Conservation (phyloP, 208 protist species). For the Wallacemonas collosoma region DNA sequence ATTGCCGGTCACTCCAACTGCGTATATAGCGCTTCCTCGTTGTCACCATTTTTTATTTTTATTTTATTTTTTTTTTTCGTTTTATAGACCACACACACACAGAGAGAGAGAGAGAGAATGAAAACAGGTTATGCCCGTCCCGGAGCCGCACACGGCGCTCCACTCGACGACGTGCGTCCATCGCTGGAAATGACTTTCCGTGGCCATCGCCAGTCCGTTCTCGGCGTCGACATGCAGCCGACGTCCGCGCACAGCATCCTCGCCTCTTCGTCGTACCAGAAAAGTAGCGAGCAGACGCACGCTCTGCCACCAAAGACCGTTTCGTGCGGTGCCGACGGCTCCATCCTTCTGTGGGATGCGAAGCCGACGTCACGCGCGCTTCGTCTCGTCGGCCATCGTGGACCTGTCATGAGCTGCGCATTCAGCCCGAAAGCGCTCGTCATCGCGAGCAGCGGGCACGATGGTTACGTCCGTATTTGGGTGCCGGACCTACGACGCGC, state of each 20-base stretch:
- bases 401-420: conserved; percentile 63
- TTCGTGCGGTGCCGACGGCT: conserved; percentile 75
- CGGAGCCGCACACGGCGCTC: background rate
- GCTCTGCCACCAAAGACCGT: conserved; percentile 45
- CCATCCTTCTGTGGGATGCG: conserved; percentile 87
- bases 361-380: conserved; percentile 70
- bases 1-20: no score
- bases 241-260: conserved; percentile 6
- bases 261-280: background rate
- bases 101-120: no score
- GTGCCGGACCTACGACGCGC: conserved; percentile 50
- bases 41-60: background rate
- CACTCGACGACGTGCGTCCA: conserved; percentile 23
- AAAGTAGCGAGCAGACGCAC: background rate
- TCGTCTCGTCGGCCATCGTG: conserved; percentile 76
- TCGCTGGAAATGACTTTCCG: conserved; percentile 77
- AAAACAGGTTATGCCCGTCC: no score
- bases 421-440: conserved; percentile 52
- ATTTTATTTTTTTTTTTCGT: conserved; percentile 8
- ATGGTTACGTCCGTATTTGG: conserved; percentile 89
- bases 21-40: no score
- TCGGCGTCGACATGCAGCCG: conserved; percentile 55
- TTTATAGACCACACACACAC: conserved; percentile 17
- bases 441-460: conserved; percentile 75
- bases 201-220: conserved; percentile 68